phyloP scores from a whole-genome alignment of 2,329 filamentous ascomycete species.

The Spiromastix sp. region DNA sequence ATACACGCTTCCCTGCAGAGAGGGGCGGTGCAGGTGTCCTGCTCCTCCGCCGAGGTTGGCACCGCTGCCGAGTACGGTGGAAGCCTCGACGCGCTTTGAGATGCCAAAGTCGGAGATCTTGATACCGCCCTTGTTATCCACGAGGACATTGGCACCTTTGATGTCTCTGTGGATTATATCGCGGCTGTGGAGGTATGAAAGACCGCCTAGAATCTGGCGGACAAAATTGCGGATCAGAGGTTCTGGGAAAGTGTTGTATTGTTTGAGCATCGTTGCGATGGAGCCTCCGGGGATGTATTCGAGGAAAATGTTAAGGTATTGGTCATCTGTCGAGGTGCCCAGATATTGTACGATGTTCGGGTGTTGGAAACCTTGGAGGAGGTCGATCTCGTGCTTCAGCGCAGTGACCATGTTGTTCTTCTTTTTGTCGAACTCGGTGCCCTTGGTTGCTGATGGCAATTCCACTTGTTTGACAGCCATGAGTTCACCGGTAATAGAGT shows the following conservation, averaged over 20 bases:
- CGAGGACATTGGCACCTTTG: constrained; percentile 96
- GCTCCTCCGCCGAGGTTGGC: constrained; percentile 26
- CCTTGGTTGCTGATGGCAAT: constrained; percentile 69
- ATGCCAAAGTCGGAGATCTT: constrained; percentile 99
- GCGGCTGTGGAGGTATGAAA: constrained; percentile 84
- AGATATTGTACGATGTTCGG: constrained; percentile 98
- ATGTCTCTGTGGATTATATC: constrained; percentile 99
- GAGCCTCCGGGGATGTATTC: constrained; percentile 97
- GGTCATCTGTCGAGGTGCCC: constrained; percentile 81
- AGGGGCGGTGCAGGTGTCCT: constrained; percentile 47
- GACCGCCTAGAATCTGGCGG: constrained; percentile 82
- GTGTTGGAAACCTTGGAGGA: constrained; percentile 88
- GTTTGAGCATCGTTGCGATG: constrained; percentile 96
- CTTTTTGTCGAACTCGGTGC: constrained; percentile 67
- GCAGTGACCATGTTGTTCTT: constrained; percentile 99
- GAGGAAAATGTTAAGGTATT: constrained; percentile 97
- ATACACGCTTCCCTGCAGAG: constrained; percentile 92
- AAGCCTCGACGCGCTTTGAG: constrained; percentile 91
- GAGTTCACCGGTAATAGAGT: constrained; percentile 91
- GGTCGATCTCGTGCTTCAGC: constrained; percentile 88
- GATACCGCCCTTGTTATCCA: constrained; percentile 97
- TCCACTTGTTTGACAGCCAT: constrained; percentile 98
- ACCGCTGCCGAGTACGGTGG: constrained; percentile 56
- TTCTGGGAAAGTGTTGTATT: constrained; percentile 89
- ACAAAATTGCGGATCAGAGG: constrained; percentile 94